Percentiles rank a stretch among this genome's conserved stretches.
These are phyloP conservation scores for Tolypocladium tropicale DNA, from an alignment of 2,329 filamentous ascomycete species.

Conservation along the genomic window DNA sequence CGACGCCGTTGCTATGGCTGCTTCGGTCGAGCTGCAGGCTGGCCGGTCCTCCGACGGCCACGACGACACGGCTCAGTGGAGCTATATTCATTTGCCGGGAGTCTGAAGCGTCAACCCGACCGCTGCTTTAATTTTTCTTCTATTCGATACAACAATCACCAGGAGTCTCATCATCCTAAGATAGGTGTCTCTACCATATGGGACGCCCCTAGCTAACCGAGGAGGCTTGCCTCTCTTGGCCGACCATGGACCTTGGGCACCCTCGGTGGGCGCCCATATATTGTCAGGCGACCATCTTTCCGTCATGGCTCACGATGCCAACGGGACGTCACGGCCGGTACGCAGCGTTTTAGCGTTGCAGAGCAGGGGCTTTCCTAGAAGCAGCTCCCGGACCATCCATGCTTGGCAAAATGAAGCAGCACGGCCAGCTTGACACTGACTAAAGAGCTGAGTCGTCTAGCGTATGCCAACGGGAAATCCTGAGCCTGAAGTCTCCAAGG, in stretches of 20 bases:
- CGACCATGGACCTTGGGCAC: background rate
- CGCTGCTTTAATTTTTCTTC: background rate
- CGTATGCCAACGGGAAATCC: background rate
- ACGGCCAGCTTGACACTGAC: background rate
- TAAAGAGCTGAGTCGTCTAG: background rate
- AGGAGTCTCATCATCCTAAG: background rate
- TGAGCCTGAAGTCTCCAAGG: too few species aligned
- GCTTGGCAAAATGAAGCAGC: background rate
- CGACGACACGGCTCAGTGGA: constrained; percentile 19
- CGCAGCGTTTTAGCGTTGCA: background rate
- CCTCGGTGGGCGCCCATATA: background rate
- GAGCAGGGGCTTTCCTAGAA: constrained; percentile 7
- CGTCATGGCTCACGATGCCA: too few species aligned
- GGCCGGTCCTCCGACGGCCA: constrained; percentile 7
- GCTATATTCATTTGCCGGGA: constrained; percentile 24
- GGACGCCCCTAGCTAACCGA: too few species aligned
- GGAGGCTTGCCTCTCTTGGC: background rate
- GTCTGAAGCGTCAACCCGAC: constrained; percentile 11
- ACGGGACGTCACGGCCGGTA: background rate
- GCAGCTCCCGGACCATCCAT: constrained; percentile 1
- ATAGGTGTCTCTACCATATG: too few species aligned
- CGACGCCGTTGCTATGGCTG: constrained; percentile 7
- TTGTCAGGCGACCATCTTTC: too few species aligned
- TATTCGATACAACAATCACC: background rate
- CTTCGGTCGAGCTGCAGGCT: constrained; percentile 6